Evolutionary conservation across 2,329 filamentous ascomycete species (phyloP).

Genomic region (Colletotrichum cordylinicola): DNA sequence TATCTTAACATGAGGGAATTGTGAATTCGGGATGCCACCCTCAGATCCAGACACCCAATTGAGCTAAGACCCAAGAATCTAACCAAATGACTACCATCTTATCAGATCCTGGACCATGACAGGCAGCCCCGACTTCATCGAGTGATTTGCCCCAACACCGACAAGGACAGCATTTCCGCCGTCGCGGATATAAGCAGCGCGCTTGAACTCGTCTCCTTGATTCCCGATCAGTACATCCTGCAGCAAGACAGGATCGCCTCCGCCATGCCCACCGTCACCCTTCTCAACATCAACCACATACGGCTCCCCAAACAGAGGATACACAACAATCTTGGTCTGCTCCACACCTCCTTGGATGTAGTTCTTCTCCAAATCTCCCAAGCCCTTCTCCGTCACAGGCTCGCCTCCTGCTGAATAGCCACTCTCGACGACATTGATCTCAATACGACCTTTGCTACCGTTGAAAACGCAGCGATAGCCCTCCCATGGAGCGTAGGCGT

Average conservation of each 20-base stretch:
- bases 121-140: constrained; percentile 33
- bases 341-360: constrained; percentile 43
- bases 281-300: constrained; percentile 44
- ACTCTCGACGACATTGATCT: constrained; percentile 52
- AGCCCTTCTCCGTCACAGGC: constrained; percentile 30
- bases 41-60: background rate
- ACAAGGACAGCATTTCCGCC: constrained; percentile 49
- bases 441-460: constrained; percentile 48
- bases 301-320: constrained; percentile 48
- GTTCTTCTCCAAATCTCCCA: constrained; percentile 21
- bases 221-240: constrained; percentile 47
- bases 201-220: constrained; percentile 38
- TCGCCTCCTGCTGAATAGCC: constrained; percentile 51
- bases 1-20: background rate
- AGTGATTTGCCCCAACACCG: constrained; percentile 48
- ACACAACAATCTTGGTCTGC: constrained; percentile 40
- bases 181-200: constrained; percentile 49
- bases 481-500: constrained; percentile 53
- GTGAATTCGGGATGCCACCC: background rate
- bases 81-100: background rate
- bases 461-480: constrained; percentile 47
- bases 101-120: constrained; percentile 28
- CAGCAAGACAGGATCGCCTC: constrained; percentile 50
- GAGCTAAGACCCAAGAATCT: background rate
- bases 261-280: constrained; percentile 48